These are phyloP conservation scores for Fusarium hainanense DNA, from an alignment of 2,329 filamentous ascomycete species.

Conservation along the genomic window DNA sequence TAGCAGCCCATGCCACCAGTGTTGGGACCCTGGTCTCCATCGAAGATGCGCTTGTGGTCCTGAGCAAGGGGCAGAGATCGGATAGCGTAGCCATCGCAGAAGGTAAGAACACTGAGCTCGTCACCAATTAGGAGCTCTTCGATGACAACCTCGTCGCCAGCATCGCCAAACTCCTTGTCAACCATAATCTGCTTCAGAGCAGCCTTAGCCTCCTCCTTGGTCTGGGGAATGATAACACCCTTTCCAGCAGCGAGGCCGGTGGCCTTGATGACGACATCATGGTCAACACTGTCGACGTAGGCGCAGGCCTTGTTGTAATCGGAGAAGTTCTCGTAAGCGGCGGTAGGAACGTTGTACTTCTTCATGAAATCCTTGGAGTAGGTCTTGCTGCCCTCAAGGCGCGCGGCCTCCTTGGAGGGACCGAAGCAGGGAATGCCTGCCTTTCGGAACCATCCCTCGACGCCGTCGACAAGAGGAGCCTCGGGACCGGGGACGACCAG, in stretches of 20 bases:
- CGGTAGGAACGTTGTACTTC: constrained; percentile 88
- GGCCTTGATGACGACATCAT: constrained; percentile 93
- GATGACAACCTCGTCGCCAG: constrained; percentile 92
- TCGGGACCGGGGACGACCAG: constrained; percentile 92
- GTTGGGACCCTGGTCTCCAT: constrained; percentile 90
- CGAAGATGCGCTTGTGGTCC: constrained; percentile 95
- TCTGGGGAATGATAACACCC: constrained; percentile 88
- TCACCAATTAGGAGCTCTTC: constrained; percentile 94
- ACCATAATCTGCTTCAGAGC: constrained; percentile 93
- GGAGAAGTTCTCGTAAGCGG: constrained; percentile 88
- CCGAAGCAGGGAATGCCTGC: constrained; percentile 86
- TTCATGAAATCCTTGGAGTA: constrained; percentile 99
- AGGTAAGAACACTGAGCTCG: constrained; percentile 90
- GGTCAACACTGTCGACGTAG: constrained; percentile 77
- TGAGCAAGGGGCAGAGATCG: constrained; percentile 89
- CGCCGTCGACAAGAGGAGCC: constrained; percentile 90
- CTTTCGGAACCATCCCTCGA: constrained; percentile 82
- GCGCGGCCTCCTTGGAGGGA: constrained; percentile 83
- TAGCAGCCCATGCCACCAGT: constrained; percentile 99
- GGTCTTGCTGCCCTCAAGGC: constrained; percentile 95
- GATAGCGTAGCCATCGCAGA: constrained; percentile 89
- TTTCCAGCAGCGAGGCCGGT: constrained; percentile 93
- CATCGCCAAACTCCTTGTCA: constrained; percentile 83
- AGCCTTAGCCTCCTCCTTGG: constrained; percentile 82
- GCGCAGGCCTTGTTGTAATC: constrained; percentile 76